A percentile compares a stretch with the other conserved stretches of the same genome.
phyloP scores from a whole-genome alignment of 106 monocot species.

The Alisma plantagoaquatica region DNA sequence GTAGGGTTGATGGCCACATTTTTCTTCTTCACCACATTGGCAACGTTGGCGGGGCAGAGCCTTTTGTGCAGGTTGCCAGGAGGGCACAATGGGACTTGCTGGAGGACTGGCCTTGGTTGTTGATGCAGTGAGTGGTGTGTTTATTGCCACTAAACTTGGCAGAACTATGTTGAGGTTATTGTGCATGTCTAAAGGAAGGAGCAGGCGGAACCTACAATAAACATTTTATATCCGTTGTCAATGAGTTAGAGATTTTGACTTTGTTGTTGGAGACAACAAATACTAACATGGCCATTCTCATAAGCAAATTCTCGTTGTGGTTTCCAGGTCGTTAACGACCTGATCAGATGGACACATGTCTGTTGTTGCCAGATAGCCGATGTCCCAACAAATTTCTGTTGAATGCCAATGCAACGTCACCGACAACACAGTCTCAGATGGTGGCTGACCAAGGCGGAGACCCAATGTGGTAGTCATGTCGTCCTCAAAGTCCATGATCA shows the following conservation, averaged over 20 bases:
- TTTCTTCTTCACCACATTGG: neutral
- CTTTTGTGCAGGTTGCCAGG: constrained; percentile 67
- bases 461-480: constrained; percentile 15
- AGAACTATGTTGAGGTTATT: constrained; percentile 48
- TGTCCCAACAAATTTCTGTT: neutral
- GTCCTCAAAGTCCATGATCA: constrained; percentile 63
- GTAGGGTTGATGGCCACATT: neutral
- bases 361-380: constrained; percentile 66
- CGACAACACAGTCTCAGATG: neutral
- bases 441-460: too few species aligned
- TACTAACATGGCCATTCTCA: constrained; percentile 35
- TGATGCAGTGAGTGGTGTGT: too few species aligned
- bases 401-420: neutral
- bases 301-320: constrained; percentile 40
- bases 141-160: neutral
- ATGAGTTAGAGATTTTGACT: too few species aligned
- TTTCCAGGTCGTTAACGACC: too few species aligned
- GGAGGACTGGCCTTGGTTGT: too few species aligned
- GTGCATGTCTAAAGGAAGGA: too few species aligned
- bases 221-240: too few species aligned
- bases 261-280: neutral
- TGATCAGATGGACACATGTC: constrained; percentile 42
- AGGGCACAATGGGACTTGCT: constrained; percentile 11
- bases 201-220: too few species aligned
- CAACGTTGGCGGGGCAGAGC: constrained; percentile 17